These are phyloP conservation scores for Acorus calamus DNA, from an alignment of 106 monocot species.

Conservation along the genomic window DNA sequence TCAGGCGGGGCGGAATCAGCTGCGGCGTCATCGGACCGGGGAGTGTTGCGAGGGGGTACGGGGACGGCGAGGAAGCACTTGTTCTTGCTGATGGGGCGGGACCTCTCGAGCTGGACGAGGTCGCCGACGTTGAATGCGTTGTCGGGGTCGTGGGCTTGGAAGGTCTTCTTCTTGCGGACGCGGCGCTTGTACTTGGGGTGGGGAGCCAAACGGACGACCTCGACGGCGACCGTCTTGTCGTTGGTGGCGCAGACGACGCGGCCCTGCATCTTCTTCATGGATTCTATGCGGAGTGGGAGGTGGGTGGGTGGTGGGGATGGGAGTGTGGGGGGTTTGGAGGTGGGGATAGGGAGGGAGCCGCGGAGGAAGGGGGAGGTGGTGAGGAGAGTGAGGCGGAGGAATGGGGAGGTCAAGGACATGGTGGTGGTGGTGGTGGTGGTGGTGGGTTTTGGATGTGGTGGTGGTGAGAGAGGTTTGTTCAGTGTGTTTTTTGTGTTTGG, in stretches of 20 bases:
- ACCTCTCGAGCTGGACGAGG: conserved; percentile 68
- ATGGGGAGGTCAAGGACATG: conserved; percentile 27
- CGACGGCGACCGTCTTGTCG: conserved; percentile 90
- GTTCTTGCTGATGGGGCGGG: conserved; percentile 91
- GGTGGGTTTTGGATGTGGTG: too few species aligned
- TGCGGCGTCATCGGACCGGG: conserved; percentile 10
- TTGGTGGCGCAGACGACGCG: conserved; percentile 54
- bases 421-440: conserved; percentile 1
- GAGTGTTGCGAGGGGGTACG: conserved; percentile 22
- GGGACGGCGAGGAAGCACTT: conserved; percentile 75
- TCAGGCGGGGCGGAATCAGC: background rate
- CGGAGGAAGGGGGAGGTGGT: conserved; percentile 38
- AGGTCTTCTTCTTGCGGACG: conserved; percentile 63
- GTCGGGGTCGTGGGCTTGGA: conserved; percentile 89
- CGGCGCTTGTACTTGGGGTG: conserved; percentile 92
- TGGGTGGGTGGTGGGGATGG: conserved; percentile 2
- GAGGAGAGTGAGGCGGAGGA: conserved; percentile 21
- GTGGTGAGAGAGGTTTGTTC: too few species aligned
- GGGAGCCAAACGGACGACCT: conserved; percentile 62
- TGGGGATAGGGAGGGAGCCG: conserved; percentile 12
- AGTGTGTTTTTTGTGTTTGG: too few species aligned
- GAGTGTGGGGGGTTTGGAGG: conserved; percentile 1
- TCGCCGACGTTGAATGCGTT: conserved; percentile 84
- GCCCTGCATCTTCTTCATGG: conserved; percentile 66
- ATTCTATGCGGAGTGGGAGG: conserved; percentile 32